Evolutionary conservation across 768 basidiomycete genomes (phyloP).

Genomic region (Pulveroboletus sp.): DNA sequence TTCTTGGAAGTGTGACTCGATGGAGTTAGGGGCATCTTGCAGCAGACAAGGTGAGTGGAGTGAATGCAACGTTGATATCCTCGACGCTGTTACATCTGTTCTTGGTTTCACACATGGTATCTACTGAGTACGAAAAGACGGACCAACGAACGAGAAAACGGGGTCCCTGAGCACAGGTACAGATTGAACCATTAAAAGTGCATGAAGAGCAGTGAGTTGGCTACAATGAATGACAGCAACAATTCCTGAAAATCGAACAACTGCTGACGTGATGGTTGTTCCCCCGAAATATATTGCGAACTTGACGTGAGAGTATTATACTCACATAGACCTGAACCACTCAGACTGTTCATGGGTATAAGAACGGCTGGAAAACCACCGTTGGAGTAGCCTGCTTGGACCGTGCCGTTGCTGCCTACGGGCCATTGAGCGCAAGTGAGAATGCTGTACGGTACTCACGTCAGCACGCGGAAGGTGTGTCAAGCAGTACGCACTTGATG

Average conservation of each 20-base stretch:
- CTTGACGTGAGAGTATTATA: not conserved
- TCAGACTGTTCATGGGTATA: constrained; percentile 35
- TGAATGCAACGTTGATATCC: not conserved
- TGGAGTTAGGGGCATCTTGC: constrained; percentile 3
- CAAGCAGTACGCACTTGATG: constrained; percentile 45
- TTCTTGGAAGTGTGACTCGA: constrained; percentile 14
- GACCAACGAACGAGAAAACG: not conserved
- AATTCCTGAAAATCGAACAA: not conserved
- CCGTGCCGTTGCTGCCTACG: constrained; percentile 59
- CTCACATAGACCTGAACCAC: constrained; percentile 38
- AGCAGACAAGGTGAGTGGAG: not conserved
- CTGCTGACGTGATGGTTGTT: not conserved
- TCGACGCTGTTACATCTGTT: not conserved
- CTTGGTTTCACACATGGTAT: not conserved
- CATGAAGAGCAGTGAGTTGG: not conserved
- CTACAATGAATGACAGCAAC: constrained; percentile 8
- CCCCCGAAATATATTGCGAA: constrained; percentile 6
- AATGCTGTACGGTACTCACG: constrained; percentile 36
- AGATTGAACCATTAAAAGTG: constrained; percentile 2
- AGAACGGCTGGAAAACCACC: constrained; percentile 62
- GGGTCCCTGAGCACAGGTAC: not conserved
- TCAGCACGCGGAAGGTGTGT: not conserved
- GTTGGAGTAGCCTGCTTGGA: constrained; percentile 57
- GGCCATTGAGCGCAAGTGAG: constrained; percentile 63
- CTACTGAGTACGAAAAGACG: not conserved